These are phyloP conservation scores for Ettlia oleoabundans DNA, from an alignment of 139 green algal species.

Conservation along the genomic window DNA sequence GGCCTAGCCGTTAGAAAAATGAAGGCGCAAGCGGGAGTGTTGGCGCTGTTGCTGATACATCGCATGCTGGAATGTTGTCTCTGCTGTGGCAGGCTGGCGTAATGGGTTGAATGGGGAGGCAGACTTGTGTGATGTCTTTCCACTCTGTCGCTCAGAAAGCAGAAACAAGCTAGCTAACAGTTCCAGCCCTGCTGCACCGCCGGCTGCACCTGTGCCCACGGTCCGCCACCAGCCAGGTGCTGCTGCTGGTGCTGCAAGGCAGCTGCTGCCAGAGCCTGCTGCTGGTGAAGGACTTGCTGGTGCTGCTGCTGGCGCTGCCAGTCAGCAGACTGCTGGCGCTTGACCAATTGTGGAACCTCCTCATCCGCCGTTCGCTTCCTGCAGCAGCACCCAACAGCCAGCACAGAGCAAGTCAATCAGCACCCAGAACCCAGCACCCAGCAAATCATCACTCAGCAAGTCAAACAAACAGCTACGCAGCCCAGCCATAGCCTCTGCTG, in stretches of 20 bases:
- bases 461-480: too few relatives aligned
- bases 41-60: too few relatives aligned
- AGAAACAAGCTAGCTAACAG: neutral
- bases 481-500: too few relatives aligned
- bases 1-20: too few relatives aligned
- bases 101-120: too few relatives aligned
- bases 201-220: neutral
- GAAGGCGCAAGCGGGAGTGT: too few relatives aligned
- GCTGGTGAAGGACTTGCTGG: neutral
- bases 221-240: neutral
- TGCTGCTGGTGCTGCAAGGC: neutral
- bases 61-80: too few relatives aligned
- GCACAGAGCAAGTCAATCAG: neutral
- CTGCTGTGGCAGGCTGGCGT: too few relatives aligned
- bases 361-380: conserved; percentile 30
- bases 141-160: too few relatives aligned
- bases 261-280: neutral
- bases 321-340: conserved; percentile 7
- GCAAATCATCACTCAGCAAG: too few relatives aligned
- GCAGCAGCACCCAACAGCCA: neutral
- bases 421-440: neutral
- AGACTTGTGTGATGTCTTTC: too few relatives aligned
- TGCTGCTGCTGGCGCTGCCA: neutral
- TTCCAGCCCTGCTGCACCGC: neutral
- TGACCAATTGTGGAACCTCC: neutral